Conservation (phyloP, 306 rosid genomes). For the Calophaca sinica region DNA sequence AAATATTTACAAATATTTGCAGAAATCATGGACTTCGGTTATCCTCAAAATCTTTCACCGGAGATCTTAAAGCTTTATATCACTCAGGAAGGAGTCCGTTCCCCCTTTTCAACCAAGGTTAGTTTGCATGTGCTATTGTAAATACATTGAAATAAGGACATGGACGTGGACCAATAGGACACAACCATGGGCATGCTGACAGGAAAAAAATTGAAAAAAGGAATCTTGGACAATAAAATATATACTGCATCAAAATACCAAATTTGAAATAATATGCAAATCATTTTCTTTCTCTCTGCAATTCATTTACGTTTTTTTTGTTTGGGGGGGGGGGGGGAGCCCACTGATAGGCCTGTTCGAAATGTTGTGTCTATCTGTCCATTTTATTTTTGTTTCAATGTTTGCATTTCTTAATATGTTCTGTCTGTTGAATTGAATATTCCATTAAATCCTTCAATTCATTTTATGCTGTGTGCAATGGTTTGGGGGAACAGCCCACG, state of each 20-base stretch:
- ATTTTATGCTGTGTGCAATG: constrained; percentile 29
- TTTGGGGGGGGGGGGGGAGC: background rate
- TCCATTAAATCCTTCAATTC: constrained; percentile 19
- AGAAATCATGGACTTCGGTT: constrained; percentile 99
- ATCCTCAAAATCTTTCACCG: constrained; percentile 97
- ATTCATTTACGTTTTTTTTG: background rate
- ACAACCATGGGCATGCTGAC: constrained; percentile 9
- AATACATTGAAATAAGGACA: constrained; percentile 30
- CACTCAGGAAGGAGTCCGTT: constrained; percentile 98
- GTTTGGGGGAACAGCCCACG: constrained; percentile 55
- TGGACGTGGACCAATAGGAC: constrained; percentile 26
- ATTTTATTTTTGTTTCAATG: background rate
- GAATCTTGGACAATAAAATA: constrained; percentile 28
- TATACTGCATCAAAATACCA: background rate
- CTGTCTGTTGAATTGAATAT: constrained; percentile 10
- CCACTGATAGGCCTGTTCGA: constrained; percentile 15
- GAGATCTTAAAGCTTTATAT: constrained; percentile 96
- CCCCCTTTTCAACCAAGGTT: constrained; percentile 98
- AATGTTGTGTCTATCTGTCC: constrained; percentile 12
- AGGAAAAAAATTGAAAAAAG: background rate
- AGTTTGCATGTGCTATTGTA: constrained; percentile 40
- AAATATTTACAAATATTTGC: constrained; percentile 44
- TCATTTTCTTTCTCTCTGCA: constrained; percentile 11
- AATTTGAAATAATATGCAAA: background rate
- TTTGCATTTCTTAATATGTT: constrained; percentile 12